These are phyloP conservation scores for Echinosophora koreensis DNA, from an alignment of 306 rosid species.

Conservation along the genomic window DNA sequence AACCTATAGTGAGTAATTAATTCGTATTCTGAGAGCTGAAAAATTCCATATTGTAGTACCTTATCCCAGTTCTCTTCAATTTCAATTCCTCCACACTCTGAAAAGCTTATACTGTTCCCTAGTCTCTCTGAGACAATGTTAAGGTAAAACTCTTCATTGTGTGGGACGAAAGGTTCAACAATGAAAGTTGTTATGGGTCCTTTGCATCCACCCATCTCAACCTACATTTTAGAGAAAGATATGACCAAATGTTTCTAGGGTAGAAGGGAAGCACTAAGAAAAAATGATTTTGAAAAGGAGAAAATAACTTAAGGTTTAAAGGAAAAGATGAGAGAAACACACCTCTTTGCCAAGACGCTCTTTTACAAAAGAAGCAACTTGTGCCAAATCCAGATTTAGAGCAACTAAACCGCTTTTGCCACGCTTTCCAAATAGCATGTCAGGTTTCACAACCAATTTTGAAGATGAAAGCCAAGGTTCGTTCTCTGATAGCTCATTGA, in stretches of 20 bases:
- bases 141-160: slow-evolving; percentile 88
- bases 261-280: background rate
- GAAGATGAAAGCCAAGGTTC: slow-evolving; percentile 95
- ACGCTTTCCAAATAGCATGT: slow-evolving; percentile 98
- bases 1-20: slow-evolving; percentile 1
- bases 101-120: slow-evolving; percentile 87
- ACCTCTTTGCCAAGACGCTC: slow-evolving; percentile 96
- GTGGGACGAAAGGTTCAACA: slow-evolving; percentile 93
- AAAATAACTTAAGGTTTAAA: slow-evolving; percentile 14
- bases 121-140: slow-evolving; percentile 90
- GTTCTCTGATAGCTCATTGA: slow-evolving; percentile 73
- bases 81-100: slow-evolving; percentile 97
- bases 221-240: slow-evolving; percentile 52
- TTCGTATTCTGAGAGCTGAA: background rate
- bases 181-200: slow-evolving; percentile 98
- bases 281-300: background rate
- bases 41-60: slow-evolving; percentile 50
- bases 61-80: slow-evolving; percentile 99
- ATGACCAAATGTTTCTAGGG: slow-evolving; percentile 26
- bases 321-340: slow-evolving; percentile 13
- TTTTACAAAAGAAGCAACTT: slow-evolving; percentile 80
- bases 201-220: slow-evolving; percentile 90
- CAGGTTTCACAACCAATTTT: slow-evolving; percentile 94
- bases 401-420: slow-evolving; percentile 99
- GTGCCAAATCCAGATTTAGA: slow-evolving; percentile 82